Percentiles rank a stretch among this genome's conserved stretches.
Conservation (phyloP, 495 filamentous ascomycete species). For the Beverwykella pulmonaria region DNA sequence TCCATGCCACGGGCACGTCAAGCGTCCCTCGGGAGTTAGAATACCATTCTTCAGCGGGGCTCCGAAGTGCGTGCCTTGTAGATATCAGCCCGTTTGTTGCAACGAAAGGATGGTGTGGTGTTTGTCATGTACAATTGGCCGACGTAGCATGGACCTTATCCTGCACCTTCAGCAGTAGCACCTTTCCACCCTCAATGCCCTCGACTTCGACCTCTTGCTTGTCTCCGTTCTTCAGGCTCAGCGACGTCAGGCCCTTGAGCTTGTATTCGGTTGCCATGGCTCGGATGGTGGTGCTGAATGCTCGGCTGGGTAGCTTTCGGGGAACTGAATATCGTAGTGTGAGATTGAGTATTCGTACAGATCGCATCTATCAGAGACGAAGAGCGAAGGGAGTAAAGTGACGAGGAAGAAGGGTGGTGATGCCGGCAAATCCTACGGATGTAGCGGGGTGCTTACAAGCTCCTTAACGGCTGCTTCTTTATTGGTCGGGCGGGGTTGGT, state of each 20-base stretch:
- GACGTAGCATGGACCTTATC: conserved; percentile 76
- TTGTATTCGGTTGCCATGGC: conserved; percentile 77
- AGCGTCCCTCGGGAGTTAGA: conserved; percentile 73
- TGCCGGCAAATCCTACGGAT: not conserved
- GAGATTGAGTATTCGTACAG: not conserved
- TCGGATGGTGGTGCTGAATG: conserved; percentile 39
- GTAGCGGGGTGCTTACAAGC: not conserved
- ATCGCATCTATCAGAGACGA: not conserved
- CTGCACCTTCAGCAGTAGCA: conserved; percentile 77
- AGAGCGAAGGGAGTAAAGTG: not conserved
- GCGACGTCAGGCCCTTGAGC: conserved; percentile 73
- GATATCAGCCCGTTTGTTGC: not conserved
- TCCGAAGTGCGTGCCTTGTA: conserved; percentile 71
- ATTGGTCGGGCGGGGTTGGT: not conserved
- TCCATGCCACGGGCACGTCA: conserved; percentile 96
- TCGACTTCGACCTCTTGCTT: conserved; percentile 91
- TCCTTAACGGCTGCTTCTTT: not conserved
- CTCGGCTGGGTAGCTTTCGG: not conserved
- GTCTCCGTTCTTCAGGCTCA: conserved; percentile 73
- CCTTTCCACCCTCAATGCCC: conserved; percentile 80
- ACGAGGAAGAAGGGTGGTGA: not conserved
- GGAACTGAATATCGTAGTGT: no score
- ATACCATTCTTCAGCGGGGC: conserved; percentile 85
- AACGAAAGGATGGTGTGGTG: no score
- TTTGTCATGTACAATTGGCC: conserved; percentile 82